Percentiles rank a stretch among this genome's conserved stretches.
These are phyloP conservation scores for Pichia sp. DNA, from an alignment of 1,139 yeast species.

Conservation along the genomic window DNA sequence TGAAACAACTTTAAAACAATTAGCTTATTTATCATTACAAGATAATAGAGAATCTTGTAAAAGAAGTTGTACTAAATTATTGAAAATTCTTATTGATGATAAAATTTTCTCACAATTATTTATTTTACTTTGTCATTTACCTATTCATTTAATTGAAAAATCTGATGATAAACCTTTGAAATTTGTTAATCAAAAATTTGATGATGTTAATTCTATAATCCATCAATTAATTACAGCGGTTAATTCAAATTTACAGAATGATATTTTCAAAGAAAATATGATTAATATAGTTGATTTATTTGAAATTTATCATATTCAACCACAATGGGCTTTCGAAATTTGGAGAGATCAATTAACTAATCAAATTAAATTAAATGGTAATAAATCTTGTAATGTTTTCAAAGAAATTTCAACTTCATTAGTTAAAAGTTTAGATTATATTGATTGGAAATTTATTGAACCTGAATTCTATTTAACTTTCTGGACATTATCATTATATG, in stretches of 20 bases:
- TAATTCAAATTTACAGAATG: slow-evolving; percentile 40
- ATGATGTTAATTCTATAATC: slow-evolving; percentile 60
- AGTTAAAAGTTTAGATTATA: slow-evolving; percentile 21
- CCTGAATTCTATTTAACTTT: slow-evolving; percentile 45
- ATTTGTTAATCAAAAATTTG: slow-evolving; percentile 62
- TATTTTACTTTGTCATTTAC: slow-evolving; percentile 51
- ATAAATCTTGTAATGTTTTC: slow-evolving; percentile 11
- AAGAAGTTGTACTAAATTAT: slow-evolving; percentile 47
- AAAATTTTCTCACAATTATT: slow-evolving; percentile 56
- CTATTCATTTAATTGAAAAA: slow-evolving; percentile 35
- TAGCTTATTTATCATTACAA: slow-evolving; percentile 56
- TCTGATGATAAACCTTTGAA: slow-evolving; percentile 50
- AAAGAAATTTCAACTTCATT: slow-evolving; percentile 22
- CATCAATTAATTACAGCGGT: slow-evolving; percentile 59
- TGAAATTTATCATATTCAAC: slow-evolving; percentile 43
- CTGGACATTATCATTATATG: slow-evolving; percentile 74
- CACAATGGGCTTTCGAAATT: slow-evolving; percentile 68
- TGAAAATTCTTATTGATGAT: slow-evolving; percentile 40
- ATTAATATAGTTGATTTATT: slow-evolving; percentile 42
- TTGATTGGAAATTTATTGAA: slow-evolving; percentile 29
- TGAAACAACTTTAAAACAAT: slow-evolving; percentile 49
- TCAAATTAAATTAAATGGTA: slow-evolving; percentile 15
- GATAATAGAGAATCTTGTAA: slow-evolving; percentile 46
- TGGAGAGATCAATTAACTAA: slow-evolving; percentile 53
- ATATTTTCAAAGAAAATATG: slow-evolving; percentile 34